Evolutionary conservation across 306 rosid genomes (phyloP), one percentile per base, ranked within the genome.

Genomic region (Malus orientalis): DNA sequence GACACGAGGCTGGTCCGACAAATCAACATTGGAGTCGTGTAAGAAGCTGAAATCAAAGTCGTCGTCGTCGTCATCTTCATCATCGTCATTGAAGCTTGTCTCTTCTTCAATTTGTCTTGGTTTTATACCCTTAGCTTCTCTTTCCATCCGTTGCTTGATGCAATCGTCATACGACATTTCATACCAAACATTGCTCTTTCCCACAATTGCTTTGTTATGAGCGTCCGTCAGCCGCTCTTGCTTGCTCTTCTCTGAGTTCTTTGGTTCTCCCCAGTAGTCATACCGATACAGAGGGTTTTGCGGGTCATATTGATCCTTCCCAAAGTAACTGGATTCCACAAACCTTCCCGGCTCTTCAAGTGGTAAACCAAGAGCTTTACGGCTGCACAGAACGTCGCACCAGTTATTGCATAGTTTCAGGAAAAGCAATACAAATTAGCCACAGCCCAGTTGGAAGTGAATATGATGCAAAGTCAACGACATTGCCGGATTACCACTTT

Each of bases 241-340:
- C 83, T 85, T 88, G 84, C 97, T 90, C 89, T 92, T 91, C 70
- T 95, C 98, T 18, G 98, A 95, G 82, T 92, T 90, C 87, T 95
- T 89, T 62, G 97, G 99, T 70, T 92, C 99, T 29, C 97, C 99
- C 99, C 99, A 92, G 59, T 92, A 90, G 82, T 92, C 99, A 70
- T 88, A 89, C 13, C 97, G 95, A 72, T 92, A 89, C n/a, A 95
- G 93, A 79, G 97, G 86, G 69, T 79, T 95, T 44, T 82, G 32
- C 2, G 97, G 97, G 85, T 95, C 97, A 70, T 88, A 92, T 51
- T 88, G 75, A 79, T 79, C 97, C 74, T 90, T 95, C 47, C 93
- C 93, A 45, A 90, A 92, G 84, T 71, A 84, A 81, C 91, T 92
- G 36, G 92, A 87, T 67, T 95, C 96, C 63, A 83, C 83, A 74